Base-by-base conservation (phyloP, 1,284 basidiomycete genomes). In the Ganoderma lucidum region DNA sequence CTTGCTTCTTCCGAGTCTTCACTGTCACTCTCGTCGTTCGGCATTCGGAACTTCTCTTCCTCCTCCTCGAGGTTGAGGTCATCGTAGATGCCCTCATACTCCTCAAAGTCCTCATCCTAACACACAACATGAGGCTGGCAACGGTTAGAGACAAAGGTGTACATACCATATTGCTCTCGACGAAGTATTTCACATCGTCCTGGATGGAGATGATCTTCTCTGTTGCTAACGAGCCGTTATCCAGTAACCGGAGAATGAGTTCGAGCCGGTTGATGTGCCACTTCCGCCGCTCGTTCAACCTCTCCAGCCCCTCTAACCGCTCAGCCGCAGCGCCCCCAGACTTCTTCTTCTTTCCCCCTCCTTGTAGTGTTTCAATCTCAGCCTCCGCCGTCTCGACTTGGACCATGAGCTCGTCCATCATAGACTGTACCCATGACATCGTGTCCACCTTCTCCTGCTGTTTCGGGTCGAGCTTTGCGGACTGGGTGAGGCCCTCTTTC, bases 1-100 rank as follows among this genome's bases (percentile, higher is more conserved):
- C 92, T 93, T 23, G 83, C 87, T 41, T 85, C 86, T 69, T 92
- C 93, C 2, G 92, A 93, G 66, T 88, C 90, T 65, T 90, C 90
- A 65, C 85, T 88, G 37, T 86, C 89, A 28, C 89, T 88, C 66
- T 97, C 95, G 64, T 88, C 88, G 68, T 88, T 87, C 64, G 87
- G 89, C 66, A 95, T 84, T 64, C 94, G 94, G 78, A 93, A 96
- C 76, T 93, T 91, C 83, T 97, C 97, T 79, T 99, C 97, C 79
- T 98, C 96, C 78, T 99, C 97, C 76, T 99, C 96, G 63, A 99
- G 92, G 77, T 96, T 96, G 75, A 99, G 95, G 59, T 99, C 97
- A 78, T 99, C 98, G 77, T 99, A 99, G 70, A 99, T 95, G 63
- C 96, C 97, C 80, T 97, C 94, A 78, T 99, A 96, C 80, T 98